Evolutionary conservation across 116 monocot genomes (phyloP), one percentile per base, ranked within the genome.

Genomic region (Zostera marina): DNA sequence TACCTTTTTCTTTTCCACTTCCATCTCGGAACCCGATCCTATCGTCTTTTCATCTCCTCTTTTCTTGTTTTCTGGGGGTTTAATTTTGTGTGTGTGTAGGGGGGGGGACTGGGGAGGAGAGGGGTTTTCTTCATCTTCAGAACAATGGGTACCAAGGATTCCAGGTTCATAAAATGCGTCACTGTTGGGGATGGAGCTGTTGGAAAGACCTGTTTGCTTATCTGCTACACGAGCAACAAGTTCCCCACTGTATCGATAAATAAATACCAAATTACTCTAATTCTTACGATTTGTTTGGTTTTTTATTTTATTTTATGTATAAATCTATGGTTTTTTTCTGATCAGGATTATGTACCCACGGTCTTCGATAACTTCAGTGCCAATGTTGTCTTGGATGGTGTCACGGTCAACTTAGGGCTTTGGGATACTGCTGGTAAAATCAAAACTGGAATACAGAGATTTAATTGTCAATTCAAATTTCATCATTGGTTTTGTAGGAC

Each of bases 171-270:
- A 26, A 69, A 69, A 69, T 69, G 61, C 47, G 68, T 69, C 9
- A 44, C 61, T 16, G 68, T 69, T 15, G 68, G 68, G 9, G 68
- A 69, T 54, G 61, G 61, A 42, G 68, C 61, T 19, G 68, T 69
- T 14, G 68, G 68, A 19, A 88, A 88, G 61, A 88, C 88, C 47
- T 88, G 83, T 71, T 80, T 88, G 88, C 77, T 88, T 61, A 82
- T 88, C 66, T 82, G 83, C 74, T 88, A 83, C 83, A 88, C 87
- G 53, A 82, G 76, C 82, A 81, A 87, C 82, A 87, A 82, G 64
- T 87, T 87, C 72, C 82, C 82, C 3, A 79, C 83, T 42, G 83
- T 87, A 64, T 19, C n/a, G 64, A 26, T n/a, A n/a, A n/a, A n/a
- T n/a, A n/a, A n/a, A n/a, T n/a, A n/a, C n/a, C n/a, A n/a, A n/a